Evolutionary conservation across 2,329 filamentous ascomycete species (phyloP).

Genomic region (Metarhizium robertsii): DNA sequence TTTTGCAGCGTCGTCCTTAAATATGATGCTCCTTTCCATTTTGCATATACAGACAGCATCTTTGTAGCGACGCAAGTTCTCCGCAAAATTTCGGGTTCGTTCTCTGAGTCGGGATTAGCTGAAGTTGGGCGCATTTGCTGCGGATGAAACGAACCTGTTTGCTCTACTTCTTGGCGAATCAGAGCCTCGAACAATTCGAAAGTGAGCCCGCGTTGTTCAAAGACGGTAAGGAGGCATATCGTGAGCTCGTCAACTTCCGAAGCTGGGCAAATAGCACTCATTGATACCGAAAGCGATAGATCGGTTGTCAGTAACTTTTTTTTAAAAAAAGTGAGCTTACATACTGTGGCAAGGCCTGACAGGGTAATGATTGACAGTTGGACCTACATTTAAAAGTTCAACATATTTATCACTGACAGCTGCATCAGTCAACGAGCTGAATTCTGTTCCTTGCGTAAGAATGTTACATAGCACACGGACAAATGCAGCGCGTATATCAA

Average conservation of each 20-base stretch:
- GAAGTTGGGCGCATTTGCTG: not conserved
- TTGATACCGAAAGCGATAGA: conserved; percentile 51
- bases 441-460: conserved; percentile 61
- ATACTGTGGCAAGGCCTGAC: not conserved
- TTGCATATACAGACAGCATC: conserved; percentile 61
- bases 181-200: conserved; percentile 56
- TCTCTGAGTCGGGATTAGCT: conserved; percentile 34
- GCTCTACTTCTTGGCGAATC: conserved; percentile 60
- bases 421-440: conserved; percentile 57
- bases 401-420: conserved; percentile 62
- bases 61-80: conserved; percentile 64
- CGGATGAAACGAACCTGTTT: conserved; percentile 37
- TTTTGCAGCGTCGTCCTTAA: conserved; percentile 56
- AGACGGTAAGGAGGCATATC: conserved; percentile 59
- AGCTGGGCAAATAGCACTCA: conserved; percentile 57
- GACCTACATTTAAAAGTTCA: conserved; percentile 44
- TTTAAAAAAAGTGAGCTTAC: not conserved
- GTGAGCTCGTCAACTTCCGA: conserved; percentile 61
- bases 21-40: conserved; percentile 59
- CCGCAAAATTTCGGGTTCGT: conserved; percentile 58
- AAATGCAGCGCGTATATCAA: conserved; percentile 61
- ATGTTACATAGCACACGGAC: conserved; percentile 64
- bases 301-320: conserved; percentile 53
- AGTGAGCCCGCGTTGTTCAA: conserved; percentile 54
- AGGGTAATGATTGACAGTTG: not conserved